phyloP scores from a whole-genome alignment of 2,329 filamentous ascomycete genomes.

The Penicillium sp. region DNA sequence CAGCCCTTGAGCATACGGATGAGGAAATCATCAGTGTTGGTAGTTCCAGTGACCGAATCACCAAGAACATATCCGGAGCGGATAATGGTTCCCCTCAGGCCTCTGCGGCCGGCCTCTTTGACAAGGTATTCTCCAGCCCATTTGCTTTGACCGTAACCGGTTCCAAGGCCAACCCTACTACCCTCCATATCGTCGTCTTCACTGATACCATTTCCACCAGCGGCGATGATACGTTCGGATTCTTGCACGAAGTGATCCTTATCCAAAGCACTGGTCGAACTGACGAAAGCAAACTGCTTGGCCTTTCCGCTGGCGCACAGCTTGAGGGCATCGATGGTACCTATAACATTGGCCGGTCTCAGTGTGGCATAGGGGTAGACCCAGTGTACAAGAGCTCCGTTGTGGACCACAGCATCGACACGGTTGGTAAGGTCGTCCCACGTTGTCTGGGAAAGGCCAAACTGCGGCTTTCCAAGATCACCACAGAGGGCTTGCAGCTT shows the following conservation, averaged over 20 bases:
- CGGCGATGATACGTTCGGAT: conserved; percentile 61
- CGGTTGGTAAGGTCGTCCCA: conserved; percentile 67
- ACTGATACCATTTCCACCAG: conserved; percentile 63
- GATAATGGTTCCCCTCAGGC: conserved; percentile 72
- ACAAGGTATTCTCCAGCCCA: conserved; percentile 76
- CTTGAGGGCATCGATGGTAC: conserved; percentile 71
- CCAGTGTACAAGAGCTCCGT: conserved; percentile 79
- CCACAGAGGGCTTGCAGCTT: conserved; percentile 70
- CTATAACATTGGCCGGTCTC: conserved; percentile 73
- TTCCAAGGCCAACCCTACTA: conserved; percentile 72
- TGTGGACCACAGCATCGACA: conserved; percentile 76
- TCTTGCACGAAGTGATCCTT: conserved; percentile 76
- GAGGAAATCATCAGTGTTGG: conserved; percentile 85
- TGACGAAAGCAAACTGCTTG: conserved; percentile 79
- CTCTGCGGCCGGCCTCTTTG: conserved; percentile 73
- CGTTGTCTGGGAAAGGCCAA: conserved; percentile 66
- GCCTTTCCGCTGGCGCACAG: conserved; percentile 75
- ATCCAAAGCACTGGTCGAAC: conserved; percentile 79
- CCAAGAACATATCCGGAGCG: conserved; percentile 85
- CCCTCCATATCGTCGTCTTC: conserved; percentile 79
- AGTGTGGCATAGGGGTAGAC: conserved; percentile 73
- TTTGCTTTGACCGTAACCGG: conserved; percentile 89
- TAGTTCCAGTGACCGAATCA: conserved; percentile 65
- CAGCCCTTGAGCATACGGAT: conserved; percentile 85
- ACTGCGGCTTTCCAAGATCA: conserved; percentile 68